Percentiles rank a stretch among this genome's conserved stretches.
These are phyloP conservation scores for Drechslerella coelobrocha DNA, from an alignment of 2,329 filamentous ascomycete genomes.

Conservation along the genomic window DNA sequence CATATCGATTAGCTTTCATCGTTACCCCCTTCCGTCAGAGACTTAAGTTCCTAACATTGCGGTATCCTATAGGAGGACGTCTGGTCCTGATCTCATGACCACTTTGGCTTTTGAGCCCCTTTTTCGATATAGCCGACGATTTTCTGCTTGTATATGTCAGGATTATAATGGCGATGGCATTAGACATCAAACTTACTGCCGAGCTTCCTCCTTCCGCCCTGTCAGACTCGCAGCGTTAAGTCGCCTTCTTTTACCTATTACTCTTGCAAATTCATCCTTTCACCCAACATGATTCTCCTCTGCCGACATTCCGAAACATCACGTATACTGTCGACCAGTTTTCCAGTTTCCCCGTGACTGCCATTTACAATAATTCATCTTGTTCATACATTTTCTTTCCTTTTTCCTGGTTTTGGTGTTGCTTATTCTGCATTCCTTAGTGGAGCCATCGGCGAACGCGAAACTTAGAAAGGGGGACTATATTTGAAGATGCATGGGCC, in stretches of 20 bases:
- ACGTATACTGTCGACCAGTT: constrained; percentile 13
- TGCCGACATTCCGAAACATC: too few species aligned
- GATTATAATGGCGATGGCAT: not conserved
- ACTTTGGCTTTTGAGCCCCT: not conserved
- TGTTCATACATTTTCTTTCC: too few species aligned
- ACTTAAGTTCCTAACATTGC: constrained; percentile 52
- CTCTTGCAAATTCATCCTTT: constrained; percentile 15
- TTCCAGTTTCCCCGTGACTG: not conserved
- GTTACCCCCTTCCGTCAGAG: not conserved
- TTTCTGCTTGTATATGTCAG: not conserved
- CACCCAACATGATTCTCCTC: too few species aligned
- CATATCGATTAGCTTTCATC: constrained; percentile 23
- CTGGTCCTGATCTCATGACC: constrained; percentile 64
- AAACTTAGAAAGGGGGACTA: constrained; percentile 20
- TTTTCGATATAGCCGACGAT: not conserved
- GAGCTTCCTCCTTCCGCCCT: not conserved
- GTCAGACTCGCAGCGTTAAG: not conserved
- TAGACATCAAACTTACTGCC: not conserved
- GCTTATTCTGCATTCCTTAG: constrained; percentile 5
- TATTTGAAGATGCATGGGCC: not conserved
- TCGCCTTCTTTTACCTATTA: not conserved
- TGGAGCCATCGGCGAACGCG: constrained; percentile 25
- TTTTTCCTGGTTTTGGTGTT: constrained; percentile 15
- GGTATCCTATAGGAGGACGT: constrained; percentile 68
- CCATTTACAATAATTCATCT: too few species aligned